Base-by-base conservation (phyloP, 192 early-diverging fungal species). In the Coemansia sp. region DNA sequence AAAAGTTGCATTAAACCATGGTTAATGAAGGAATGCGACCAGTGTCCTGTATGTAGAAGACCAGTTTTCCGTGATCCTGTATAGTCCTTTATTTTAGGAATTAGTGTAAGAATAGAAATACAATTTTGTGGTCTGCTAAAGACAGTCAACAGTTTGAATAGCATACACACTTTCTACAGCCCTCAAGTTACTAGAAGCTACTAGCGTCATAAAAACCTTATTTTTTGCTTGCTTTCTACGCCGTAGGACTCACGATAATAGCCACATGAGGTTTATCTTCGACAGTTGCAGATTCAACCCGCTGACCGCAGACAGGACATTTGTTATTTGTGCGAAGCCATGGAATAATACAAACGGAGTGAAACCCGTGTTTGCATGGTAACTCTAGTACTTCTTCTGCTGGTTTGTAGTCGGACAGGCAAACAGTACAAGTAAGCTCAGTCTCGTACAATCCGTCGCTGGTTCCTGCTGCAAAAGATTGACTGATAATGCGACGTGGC, bases 291-390 rank as follows among this genome's bases (percentile, higher is more conserved):
- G 34, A 22, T 14, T 60, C 48, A 28, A 12, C 14, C 27, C 5
- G 38, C 22, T 23, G 47, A 28, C 27, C 70, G 53, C 94, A 94
- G 5, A 92, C 88, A 22, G 94, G 92, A 70, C 94, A 95, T 18
- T 90, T 92, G 21, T 88, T 90, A 53, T 90, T 94, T 38, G 93
- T 79, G 54, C 89, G 86, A 27, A 96, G 76, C 94, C 95, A 98
- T 16, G 83, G 85, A 47, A 88, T 85, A 49, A 94, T 87, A 60
- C 95, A 98, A 10, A 73, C 64, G 1, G 85, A 84, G 68, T 96
- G 94, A 65, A 94, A 98, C 23, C 83, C 63, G 60, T 98, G 95
- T 18, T 82, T 84, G 78, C 95, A 98, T 1, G 88, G 87, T 24
- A 95, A 60, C 58, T 79, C 64, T 3, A 88, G 65, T 16, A 83